These are phyloP conservation scores for Pythium guiyangense DNA, from an alignment of 352 stramenopile species.

Conservation along the genomic window DNA sequence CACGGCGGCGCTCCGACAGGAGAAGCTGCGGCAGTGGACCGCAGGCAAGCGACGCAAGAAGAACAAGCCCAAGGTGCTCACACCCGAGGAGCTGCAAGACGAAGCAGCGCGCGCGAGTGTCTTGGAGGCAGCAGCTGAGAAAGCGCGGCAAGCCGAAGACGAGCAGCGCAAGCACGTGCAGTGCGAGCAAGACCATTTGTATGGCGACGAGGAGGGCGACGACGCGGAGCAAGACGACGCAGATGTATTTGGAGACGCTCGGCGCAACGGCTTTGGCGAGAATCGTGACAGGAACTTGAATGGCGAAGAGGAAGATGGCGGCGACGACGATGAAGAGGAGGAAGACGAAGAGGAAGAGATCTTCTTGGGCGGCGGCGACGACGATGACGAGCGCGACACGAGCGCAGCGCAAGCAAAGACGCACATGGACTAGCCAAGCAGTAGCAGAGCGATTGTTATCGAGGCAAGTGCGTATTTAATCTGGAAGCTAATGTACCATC, in stretches of 20 bases:
- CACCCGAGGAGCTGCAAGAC: slow-evolving; percentile 19
- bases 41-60: slow-evolving; percentile 17
- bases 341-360: slow-evolving; percentile 20
- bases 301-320: slow-evolving; percentile 17
- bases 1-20: slow-evolving; percentile 27
- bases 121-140: slow-evolving; percentile 26
- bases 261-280: too few relatives aligned
- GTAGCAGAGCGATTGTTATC: not conserved
- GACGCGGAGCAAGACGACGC: slow-evolving; percentile 11
- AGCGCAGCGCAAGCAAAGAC: slow-evolving; percentile 1
- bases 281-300: slow-evolving; percentile 10
- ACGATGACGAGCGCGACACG: not conserved
- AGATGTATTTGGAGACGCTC: slow-evolving; percentile 14
- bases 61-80: slow-evolving; percentile 18
- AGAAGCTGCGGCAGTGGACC: slow-evolving; percentile 29
- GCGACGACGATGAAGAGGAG: slow-evolving; percentile 18
- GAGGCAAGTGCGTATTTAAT: not conserved
- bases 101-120: slow-evolving; percentile 26
- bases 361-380: slow-evolving; percentile 1
- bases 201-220: slow-evolving; percentile 22
- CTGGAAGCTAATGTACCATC: too few relatives aligned
- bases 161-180: slow-evolving; percentile 32
- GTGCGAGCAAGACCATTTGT: slow-evolving; percentile 39
- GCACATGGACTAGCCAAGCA: slow-evolving; percentile 3
- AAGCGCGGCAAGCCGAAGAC: slow-evolving; percentile 34